Conservation (phyloP, 2,329 filamentous ascomycete genomes). For the Phialocephala sp. region DNA sequence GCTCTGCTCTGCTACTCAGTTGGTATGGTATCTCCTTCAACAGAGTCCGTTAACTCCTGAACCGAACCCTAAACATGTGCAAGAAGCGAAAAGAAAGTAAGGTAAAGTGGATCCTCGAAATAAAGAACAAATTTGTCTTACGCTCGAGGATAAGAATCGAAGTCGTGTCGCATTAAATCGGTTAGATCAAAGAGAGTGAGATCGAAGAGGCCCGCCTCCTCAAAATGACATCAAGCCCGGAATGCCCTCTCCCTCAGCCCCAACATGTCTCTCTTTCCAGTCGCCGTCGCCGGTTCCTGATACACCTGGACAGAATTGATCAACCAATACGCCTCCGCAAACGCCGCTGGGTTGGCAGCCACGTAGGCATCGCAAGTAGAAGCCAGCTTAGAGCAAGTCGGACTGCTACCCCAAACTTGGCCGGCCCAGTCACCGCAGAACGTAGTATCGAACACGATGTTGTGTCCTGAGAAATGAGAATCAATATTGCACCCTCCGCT, state of each 20-base stretch:
- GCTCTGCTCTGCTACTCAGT: no score
- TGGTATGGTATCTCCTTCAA: not conserved
- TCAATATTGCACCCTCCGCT: constrained; percentile 74
- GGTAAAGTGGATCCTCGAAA: not conserved
- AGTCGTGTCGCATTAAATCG: not conserved
- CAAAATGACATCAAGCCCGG: not conserved
- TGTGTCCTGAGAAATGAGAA: constrained; percentile 71
- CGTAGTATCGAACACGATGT: constrained; percentile 81
- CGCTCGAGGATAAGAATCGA: not conserved
- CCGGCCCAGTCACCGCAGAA: constrained; percentile 90
- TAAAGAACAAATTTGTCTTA: not conserved
- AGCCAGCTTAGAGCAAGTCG: constrained; percentile 64
- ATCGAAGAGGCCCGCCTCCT: not conserved
- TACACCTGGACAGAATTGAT: constrained; percentile 57
- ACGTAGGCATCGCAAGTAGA: constrained; percentile 76
- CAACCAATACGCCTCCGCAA: constrained; percentile 76
- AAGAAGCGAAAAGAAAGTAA: not conserved
- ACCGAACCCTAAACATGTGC: not conserved
- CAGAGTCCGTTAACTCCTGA: no score
- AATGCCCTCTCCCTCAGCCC: constrained; percentile 13
- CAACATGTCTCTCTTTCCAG: constrained; percentile 16
- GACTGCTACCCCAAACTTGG: constrained; percentile 62
- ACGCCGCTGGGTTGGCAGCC: constrained; percentile 66
- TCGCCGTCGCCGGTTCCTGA: constrained; percentile 10
- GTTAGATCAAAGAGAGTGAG: no score